phyloP scores from a whole-genome alignment of 768 basidiomycete genomes.

The Tulasnella sp. region DNA sequence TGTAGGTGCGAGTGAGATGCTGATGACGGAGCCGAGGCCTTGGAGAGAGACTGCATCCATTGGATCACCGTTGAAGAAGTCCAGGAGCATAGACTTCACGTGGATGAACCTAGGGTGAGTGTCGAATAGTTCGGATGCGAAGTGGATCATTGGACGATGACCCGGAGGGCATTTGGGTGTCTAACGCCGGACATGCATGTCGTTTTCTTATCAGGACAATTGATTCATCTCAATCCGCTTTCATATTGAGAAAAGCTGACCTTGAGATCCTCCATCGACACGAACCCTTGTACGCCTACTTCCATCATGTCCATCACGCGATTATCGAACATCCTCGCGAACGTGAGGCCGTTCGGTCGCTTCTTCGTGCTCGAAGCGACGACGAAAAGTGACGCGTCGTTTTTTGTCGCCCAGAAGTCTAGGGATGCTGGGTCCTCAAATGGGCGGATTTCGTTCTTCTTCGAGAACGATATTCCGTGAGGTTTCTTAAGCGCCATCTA shows the following conservation, averaged over 20 bases:
- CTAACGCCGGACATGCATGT: conserved; percentile 33
- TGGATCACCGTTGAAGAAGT: conserved; percentile 78
- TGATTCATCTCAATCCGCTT: neutral
- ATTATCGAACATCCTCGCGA: conserved; percentile 78
- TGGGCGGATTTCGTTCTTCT: conserved; percentile 83
- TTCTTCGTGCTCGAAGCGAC: conserved; percentile 92
- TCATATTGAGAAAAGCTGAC: conserved; percentile 33
- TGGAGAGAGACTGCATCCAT: conserved; percentile 74
- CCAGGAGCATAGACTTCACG: conserved; percentile 81
- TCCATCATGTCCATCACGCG: conserved; percentile 91
- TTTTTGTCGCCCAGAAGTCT: conserved; percentile 88
- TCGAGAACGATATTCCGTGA: conserved; percentile 80
- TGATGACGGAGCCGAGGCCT: conserved; percentile 81
- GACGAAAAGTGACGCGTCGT: conserved; percentile 86
- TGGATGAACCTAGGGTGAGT: conserved; percentile 86
- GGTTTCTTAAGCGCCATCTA: conserved; percentile 90
- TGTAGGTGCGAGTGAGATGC: conserved; percentile 60
- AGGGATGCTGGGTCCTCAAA: conserved; percentile 78
- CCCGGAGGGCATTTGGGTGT: conserved; percentile 82
- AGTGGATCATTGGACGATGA: conserved; percentile 86
- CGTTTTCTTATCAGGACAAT: neutral
- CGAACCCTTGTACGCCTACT: conserved; percentile 73
- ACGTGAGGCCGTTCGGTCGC: conserved; percentile 72
- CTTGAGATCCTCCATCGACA: conserved; percentile 73
- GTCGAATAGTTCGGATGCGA: conserved; percentile 90